Base-by-base conservation (phyloP, 345 rosid species). In the Moricandia arvensis region DNA sequence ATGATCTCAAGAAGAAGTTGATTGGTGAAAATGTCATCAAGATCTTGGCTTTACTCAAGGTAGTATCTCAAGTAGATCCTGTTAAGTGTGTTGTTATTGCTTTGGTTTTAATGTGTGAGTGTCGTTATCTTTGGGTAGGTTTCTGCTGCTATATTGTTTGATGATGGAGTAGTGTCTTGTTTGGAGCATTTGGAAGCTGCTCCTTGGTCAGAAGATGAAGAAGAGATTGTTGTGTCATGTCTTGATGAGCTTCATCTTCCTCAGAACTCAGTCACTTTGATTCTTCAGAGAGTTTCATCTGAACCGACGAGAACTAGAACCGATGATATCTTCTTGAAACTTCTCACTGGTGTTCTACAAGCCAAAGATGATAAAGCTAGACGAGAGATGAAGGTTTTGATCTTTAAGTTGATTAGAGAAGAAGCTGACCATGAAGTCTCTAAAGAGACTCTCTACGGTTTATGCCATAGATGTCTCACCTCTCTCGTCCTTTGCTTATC, bases 301-400 rank as follows among this genome's bases (percentile, higher is more conserved):
- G 84, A 85, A 67, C 82, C 86, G 0, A 60, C 53, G 63, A 58
- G 21, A 26, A 26, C 75, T 3, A 80, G 78, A 80, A 78, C 86
- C 0, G 93, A 91, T 63, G 93, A 91, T 62, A 81, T 92, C 73
- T 87, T 90, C 82, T 66, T 82, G 84, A 85, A 79, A 55, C 85
- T 95, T 31, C 75, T 90, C 3, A 83, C 75, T 34, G 87, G 97
- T 66, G 90, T 92, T 73, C 77, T 95, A 45, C 93, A 82, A 75
- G 97, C 96, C 31, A 91, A 90, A 81, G 97, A 92, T 63, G 97
- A 92, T 60, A 92, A 88, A 82, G 91, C 97, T 30, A 87, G 97
- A 43, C 82, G 97, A 76, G 99, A 95, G 74, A 92, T 92, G 97
- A 92, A 87, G 79, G 72, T 73, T 63, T 74, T 90, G 59, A 79